These are phyloP conservation scores for Candolleomyces efflorescens DNA, from an alignment of 768 basidiomycete genomes.

Conservation along the genomic window DNA sequence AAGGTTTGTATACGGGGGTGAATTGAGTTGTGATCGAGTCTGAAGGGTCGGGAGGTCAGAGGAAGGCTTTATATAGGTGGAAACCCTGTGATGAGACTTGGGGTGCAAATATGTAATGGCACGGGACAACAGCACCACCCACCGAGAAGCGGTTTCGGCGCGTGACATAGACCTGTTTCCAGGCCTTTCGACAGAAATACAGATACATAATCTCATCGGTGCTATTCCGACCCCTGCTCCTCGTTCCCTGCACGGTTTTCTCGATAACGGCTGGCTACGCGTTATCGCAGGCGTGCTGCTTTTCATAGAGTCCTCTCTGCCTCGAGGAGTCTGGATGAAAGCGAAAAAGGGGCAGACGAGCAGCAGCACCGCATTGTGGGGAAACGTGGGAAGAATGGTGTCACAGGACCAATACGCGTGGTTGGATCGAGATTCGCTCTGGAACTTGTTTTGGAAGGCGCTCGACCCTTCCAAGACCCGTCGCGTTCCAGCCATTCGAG, in stretches of 20 bases:
- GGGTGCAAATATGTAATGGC: neutral
- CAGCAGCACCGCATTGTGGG: neutral
- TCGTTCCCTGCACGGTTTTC: neutral
- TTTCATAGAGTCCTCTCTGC: neutral
- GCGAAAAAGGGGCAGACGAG: neutral
- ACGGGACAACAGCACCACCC: neutral
- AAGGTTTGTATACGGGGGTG: no score
- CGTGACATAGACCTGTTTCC: neutral
- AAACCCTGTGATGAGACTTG: neutral
- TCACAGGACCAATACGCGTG: neutral
- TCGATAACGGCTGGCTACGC: neutral
- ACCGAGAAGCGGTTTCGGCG: neutral
- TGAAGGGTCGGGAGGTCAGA: neutral
- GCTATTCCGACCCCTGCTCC: neutral
- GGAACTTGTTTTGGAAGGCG: neutral
- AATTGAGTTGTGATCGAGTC: constrained; percentile 17
- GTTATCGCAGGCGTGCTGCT: neutral
- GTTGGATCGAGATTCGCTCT: neutral
- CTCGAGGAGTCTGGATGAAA: neutral
- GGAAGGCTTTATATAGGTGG: neutral
- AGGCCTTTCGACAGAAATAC: no score
- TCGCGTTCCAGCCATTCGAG: no score
- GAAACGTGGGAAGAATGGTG: neutral
- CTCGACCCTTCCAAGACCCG: neutral
- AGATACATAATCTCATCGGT: no score